Base-by-base conservation (phyloP, 441 rosid species). In the Viola pubescens region DNA sequence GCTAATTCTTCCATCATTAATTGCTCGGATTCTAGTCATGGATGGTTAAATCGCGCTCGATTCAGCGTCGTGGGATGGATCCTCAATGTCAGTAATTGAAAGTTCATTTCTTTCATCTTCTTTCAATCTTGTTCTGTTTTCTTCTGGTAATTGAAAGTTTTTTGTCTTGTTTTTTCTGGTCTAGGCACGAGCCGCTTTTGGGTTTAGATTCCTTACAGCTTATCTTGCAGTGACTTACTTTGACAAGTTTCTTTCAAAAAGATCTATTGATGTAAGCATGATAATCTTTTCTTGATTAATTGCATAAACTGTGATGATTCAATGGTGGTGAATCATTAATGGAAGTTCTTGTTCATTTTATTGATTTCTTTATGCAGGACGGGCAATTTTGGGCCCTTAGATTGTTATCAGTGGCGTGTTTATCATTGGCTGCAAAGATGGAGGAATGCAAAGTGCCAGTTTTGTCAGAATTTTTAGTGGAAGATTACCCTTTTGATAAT, bases 351-450 rank as follows among this genome's bases (percentile, higher is more conserved):
- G 3, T 40, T 51, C 12, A 13, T n/a, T 56, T 13, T 44, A 5
- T 7, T 56, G 41, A 9, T 71, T 53, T 26, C 50, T 41, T 43
- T 19, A 37, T 67, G 58, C 66, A 91, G 98, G 87, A 74, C 38
- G 89, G 82, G 74, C 80, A 91, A 64, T 37, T 77, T 60, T 88
- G 91, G 95, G 89, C 88, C 40, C 63, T 87, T 59, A 75, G 83
- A 62, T 78, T 91, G 66, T 67, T 88, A 62, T 79, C 96, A 3
- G 78, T 85, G 66, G 91, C 89, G 7, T 83, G 94, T 80, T 73
- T 91, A 70, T 85, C 90, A 41, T 9, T 91, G 68, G 91, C 96
- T 12, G 91, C 94, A 6, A 91, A 91, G 63, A 87, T 88, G 88
- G 98, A 85, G 66, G 98, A 91, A 54, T 54, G 83, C 12, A 67